Conservation (phyloP, 2,329 filamentous ascomycete genomes). For the Aspergillus intermedius region DNA sequence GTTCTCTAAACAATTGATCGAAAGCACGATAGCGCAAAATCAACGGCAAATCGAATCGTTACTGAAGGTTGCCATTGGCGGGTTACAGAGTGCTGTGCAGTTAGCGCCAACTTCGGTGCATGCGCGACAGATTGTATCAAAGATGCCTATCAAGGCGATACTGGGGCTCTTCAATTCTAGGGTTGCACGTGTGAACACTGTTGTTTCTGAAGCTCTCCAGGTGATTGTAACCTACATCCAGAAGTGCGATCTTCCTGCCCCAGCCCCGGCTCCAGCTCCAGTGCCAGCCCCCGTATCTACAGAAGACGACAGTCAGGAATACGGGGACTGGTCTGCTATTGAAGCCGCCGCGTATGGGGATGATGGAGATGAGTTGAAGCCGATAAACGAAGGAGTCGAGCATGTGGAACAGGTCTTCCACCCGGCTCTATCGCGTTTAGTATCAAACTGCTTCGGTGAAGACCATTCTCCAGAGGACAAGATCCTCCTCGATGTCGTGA, state of each 20-base stretch:
- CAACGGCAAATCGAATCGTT: conserved; percentile 52
- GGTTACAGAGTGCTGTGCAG: conserved; percentile 45
- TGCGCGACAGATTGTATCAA: conserved; percentile 39
- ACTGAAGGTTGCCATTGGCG: conserved; percentile 46
- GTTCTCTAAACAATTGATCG: conserved; percentile 44
- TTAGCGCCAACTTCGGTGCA: conserved; percentile 34
- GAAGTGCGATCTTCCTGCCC: conserved; percentile 19
- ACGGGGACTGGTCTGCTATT: conserved; percentile 53
- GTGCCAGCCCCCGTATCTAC: conserved; percentile 15
- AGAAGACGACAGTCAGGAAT: conserved; percentile 59
- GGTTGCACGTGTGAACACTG: conserved; percentile 36
- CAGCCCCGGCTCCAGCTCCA: conserved; percentile 11
- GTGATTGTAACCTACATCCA: conserved; percentile 39
- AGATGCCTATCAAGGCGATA: conserved; percentile 40
- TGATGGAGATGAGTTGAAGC: conserved; percentile 9
- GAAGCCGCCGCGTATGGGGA: conserved; percentile 38
- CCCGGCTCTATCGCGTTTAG: conserved; percentile 45
- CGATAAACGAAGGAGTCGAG: conserved; percentile 19
- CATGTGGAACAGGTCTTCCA: conserved; percentile 41
- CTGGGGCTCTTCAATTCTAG: conserved; percentile 49
- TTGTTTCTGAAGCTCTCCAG: conserved; percentile 46
- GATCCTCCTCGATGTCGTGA: conserved; percentile 46
- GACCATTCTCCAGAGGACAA: conserved; percentile 50
- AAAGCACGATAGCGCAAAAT: conserved; percentile 49
- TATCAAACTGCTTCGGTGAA: conserved; percentile 57